Base-by-base conservation (phyloP, 345 rosid species). In the Tarenaya hassleriana region DNA sequence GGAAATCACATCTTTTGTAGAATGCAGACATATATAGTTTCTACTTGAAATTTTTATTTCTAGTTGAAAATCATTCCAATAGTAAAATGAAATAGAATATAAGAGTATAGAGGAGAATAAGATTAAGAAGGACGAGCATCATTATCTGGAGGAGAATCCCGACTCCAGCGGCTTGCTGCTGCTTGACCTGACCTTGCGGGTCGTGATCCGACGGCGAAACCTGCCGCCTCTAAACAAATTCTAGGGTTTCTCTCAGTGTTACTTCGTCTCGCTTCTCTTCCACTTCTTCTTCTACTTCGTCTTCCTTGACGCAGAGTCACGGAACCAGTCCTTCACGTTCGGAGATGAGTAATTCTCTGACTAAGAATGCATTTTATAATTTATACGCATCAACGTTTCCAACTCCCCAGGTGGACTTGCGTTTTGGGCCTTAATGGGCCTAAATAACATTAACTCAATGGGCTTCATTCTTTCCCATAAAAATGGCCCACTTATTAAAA, bases 71-170 rank as follows among this genome's bases (percentile, higher is more conserved):
- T n/a, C n/a, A n/a, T n/a, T n/a, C n/a, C n/a, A n/a, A n/a, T n/a
- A n/a, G n/a, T n/a, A n/a, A n/a, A n/a, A n/a, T n/a, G n/a, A n/a
- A n/a, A n/a, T n/a, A n/a, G n/a, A n/a, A n/a, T n/a, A n/a, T n/a
- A n/a, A n/a, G n/a, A n/a, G n/a, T n/a, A n/a, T n/a, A n/a, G n/a
- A n/a, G n/a, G n/a, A n/a, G n/a, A n/a, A n/a, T n/a, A n/a, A n/a
- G n/a, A n/a, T n/a, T n/a, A n/a, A n/a, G n/a, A 66, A 88, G 98
- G 42, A 92, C 98, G 20, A 92, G 98, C 97, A 88, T 92, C 98
- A 92, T 92, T 77, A 92, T 88, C 88, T 92, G 98, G 37, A 92
- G 94, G 60, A 88, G 84, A 61, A 92, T 92, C 29, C 98, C 98
- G 10, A 92, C 94, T 45, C 98, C 97, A 5, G 98, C 97, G 0